Percentiles rank a stretch among this genome's conserved stretches.
These are phyloP conservation scores for Russula compacta DNA, from an alignment of 768 basidiomycete genomes.

Conservation along the genomic window DNA sequence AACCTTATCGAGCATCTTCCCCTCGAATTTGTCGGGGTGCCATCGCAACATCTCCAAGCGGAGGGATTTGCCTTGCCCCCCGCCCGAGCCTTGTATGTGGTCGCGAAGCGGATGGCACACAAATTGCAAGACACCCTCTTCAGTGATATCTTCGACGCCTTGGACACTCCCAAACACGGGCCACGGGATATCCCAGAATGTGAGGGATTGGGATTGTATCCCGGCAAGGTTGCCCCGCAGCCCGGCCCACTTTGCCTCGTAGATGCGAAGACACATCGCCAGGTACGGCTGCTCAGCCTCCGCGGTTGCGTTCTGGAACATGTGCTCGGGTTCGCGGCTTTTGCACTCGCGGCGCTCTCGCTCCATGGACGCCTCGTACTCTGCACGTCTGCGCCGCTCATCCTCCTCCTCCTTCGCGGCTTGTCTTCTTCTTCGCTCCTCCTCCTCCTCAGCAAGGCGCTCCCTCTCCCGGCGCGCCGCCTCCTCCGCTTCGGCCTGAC, in stretches of 20 bases:
- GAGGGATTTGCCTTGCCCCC: conserved; percentile 29
- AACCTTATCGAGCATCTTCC: conserved; percentile 30
- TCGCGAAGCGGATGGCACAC: conserved; percentile 31
- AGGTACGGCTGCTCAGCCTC: not conserved
- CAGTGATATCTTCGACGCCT: conserved; percentile 29
- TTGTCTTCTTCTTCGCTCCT: not conserved
- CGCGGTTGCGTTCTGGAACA: not conserved
- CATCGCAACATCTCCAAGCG: conserved; percentile 41
- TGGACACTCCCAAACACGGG: conserved; percentile 27
- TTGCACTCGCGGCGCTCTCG: not conserved
- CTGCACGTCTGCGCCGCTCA: not conserved
- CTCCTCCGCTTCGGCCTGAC: not conserved
- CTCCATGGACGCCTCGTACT: not conserved
- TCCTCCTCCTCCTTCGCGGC: not conserved
- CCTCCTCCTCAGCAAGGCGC: not conserved
- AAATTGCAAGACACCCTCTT: conserved; percentile 31
- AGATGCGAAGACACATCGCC: not conserved
- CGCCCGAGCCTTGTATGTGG: conserved; percentile 21
- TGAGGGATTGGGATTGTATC: conserved; percentile 6
- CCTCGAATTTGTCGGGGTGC: conserved; percentile 48
- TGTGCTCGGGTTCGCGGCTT: not conserved
- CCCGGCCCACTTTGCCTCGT: conserved; percentile 16
- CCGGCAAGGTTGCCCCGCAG: not conserved
- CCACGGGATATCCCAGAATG: conserved; percentile 36
- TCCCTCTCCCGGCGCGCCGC: not conserved